phyloP scores from a whole-genome alignment of 202 grass and related monocot genomes.

The Digitaria exilis region DNA sequence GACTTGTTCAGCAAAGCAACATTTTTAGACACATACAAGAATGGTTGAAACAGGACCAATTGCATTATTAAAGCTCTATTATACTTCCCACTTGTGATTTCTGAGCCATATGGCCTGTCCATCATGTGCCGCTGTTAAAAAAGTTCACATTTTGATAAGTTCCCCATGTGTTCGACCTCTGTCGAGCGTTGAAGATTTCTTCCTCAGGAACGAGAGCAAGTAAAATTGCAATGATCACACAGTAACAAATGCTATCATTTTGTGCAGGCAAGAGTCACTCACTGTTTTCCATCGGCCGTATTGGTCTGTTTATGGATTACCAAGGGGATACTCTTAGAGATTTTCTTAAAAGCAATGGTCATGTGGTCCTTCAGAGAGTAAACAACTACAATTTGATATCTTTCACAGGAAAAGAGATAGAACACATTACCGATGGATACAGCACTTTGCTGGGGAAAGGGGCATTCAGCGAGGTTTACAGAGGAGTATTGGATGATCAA shows the following conservation, averaged over 20 bases:
- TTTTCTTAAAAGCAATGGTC: slow-evolving; percentile 12
- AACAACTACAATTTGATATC: not conserved
- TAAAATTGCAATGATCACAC: too few relatives aligned
- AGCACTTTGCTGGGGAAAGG: slow-evolving; percentile 17
- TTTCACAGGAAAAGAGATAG: slow-evolving; percentile 10
- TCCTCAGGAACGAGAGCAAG: too few relatives aligned
- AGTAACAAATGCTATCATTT: not conserved
- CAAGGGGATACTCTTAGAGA: not conserved
- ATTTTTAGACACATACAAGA: too few relatives aligned
- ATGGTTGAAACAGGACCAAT: too few relatives aligned
- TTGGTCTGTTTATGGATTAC: not conserved
- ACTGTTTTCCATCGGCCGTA: not conserved
- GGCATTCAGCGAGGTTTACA: slow-evolving; percentile 4
- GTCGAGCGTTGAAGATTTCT: too few relatives aligned
- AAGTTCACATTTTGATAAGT: too few relatives aligned
- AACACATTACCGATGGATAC: not conserved
- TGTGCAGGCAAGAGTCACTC: not conserved
- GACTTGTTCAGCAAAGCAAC: too few relatives aligned
- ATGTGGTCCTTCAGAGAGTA: not conserved
- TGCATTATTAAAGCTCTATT: too few relatives aligned
- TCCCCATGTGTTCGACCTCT: too few relatives aligned
- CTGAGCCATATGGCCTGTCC: too few relatives aligned
- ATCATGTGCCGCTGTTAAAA: too few relatives aligned
- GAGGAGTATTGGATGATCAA: not conserved
- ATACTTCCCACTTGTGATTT: too few relatives aligned